Base-by-base conservation (phyloP, 2,329 filamentous ascomycete species). In the Trichoderma arundinaceum region DNA sequence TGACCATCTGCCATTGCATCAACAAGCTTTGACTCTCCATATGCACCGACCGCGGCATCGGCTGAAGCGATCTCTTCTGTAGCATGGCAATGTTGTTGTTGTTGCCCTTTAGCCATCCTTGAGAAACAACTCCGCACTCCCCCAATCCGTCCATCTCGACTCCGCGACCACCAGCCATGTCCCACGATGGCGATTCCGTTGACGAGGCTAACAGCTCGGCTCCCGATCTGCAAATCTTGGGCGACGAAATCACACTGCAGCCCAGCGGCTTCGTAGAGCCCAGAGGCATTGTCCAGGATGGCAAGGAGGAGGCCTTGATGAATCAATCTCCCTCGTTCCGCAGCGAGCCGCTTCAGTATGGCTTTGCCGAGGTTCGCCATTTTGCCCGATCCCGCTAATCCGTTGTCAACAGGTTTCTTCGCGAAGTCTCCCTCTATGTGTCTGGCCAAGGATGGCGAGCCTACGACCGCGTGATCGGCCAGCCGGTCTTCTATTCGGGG, bases 391-490 rank as follows among this genome's bases (percentile, higher is more conserved):
- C 63, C 17, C 39, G 32, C 67, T 73, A 19, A 74, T 69, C 28
- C 44, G 28, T 41, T 49, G n/a, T 22, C 59, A 7, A 57, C 80
- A 90, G 93, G 69, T 98, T 98, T 76, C 87, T 98, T 35, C 92
- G 93, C 71, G 95, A 99, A 81, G 90, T 99, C 39, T 95, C 92
- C 53, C 84, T 97, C 39, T 94, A 98, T 78, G 91, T 98, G 69
- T 94, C 92, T 12, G 95, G 95, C 63, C 90, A 91, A 58, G 94
- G 94, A 76, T 99, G 95, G 95, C 91, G 95, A 68, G 92, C 92
- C 67, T 99, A 99, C 80, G 92, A 98, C 74, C 83, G 90, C 68
- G 86, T 94, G 68, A 90, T 98, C 72, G 95, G 95, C 22, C 94
- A 97, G 76, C 92, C 93, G 9, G 90, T 97, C 69, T 98, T 94